Evolutionary conservation across 495 filamentous ascomycete genomes (phyloP), one percentile per base, ranked within the genome.

Genomic region (Penicillium crystallinum): DNA sequence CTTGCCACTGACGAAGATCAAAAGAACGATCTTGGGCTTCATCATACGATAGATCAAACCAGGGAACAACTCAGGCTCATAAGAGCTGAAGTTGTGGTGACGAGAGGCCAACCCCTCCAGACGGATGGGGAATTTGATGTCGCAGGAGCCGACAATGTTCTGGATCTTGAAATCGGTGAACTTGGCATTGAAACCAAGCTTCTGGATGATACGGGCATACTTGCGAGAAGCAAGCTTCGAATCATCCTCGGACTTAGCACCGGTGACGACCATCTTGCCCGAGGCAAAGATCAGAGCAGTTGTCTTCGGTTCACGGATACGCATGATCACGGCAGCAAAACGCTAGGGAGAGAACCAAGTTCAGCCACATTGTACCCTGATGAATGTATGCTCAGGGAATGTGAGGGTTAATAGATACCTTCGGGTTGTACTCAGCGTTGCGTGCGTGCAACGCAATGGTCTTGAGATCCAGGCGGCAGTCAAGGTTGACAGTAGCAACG

Each of bases 121-220:
- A 62, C 93, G 90, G 60, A 98, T 97, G 37, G 93, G 93, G 78
- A 98, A 98, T 76, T 96, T 96, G 81, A 98, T 97, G 65, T 98
- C 93, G 70, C 93, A 97, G 29, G 90, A 96, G 53, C 93, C 93
- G 55, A 98, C 93, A 45, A 98, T 98, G 75, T 98, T 98, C 78
- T 98, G 95, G 71, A 97, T 97, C 81, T 98, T 97, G 80, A 98
- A 98, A 71, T 98, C 93, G 53, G 91, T 96, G 76, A 98, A 98
- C 83, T 96, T 97, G 53, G 95, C 91, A 58, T 96, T 96, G 83
- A 98, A 98, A 46, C 93, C 93, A 52, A 98, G 90, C 77, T 98
- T 98, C 78, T 98, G 93, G 63, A 98, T 97, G 73, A 98, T 98
- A 57, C 93, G 90, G 19, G 93, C 93, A 72, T 97, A 98, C 76